A percentile compares a stretch with the other conserved stretches of the same genome.
Evolutionary conservation across 306 rosid species (phyloP).

Genomic region (Crataegus laevigata): DNA sequence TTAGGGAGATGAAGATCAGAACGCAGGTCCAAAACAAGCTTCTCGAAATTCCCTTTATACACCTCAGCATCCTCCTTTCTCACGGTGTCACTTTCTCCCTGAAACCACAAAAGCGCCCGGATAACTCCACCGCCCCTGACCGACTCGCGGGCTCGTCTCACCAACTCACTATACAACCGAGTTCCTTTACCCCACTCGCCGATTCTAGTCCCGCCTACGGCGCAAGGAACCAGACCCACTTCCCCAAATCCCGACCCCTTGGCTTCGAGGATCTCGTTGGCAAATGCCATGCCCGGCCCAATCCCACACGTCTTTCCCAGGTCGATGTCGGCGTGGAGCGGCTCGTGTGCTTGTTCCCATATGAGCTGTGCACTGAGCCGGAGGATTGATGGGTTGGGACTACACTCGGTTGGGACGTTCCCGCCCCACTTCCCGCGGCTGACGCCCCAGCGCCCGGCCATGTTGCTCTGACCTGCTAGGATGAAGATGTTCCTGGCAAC

Average conservation of each 20-base stretch:
- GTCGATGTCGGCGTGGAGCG: conserved; percentile 52
- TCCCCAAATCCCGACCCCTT: neutral
- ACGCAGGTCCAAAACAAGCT: conserved; percentile 30
- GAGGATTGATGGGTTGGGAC: conserved; percentile 22
- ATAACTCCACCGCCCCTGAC: conserved; percentile 20
- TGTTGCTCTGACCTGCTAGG: conserved; percentile 67
- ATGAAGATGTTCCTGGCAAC: conserved; percentile 28
- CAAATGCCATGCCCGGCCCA: conserved; percentile 59
- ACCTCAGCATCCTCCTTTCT: conserved; percentile 28
- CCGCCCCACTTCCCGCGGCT: conserved; percentile 24
- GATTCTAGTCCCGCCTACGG: conserved; percentile 49
- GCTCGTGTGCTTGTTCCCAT: conserved; percentile 57
- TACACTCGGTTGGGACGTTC: conserved; percentile 26
- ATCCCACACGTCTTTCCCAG: conserved; percentile 44
- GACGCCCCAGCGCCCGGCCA: conserved; percentile 66
- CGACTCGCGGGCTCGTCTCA: conserved; percentile 24
- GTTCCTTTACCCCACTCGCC: conserved; percentile 39
- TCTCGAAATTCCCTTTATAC: conserved; percentile 33
- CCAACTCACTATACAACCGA: conserved; percentile 26
- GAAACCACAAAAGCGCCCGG: conserved; percentile 50
- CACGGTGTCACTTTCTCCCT: conserved; percentile 60
- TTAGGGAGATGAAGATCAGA: conserved; percentile 31
- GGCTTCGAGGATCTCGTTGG: conserved; percentile 33
- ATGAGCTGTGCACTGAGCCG: conserved; percentile 24
- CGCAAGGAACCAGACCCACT: conserved; percentile 64